phyloP scores from a whole-genome alignment of 2,329 filamentous ascomycete species.

The Fusarium albosuccineum region DNA sequence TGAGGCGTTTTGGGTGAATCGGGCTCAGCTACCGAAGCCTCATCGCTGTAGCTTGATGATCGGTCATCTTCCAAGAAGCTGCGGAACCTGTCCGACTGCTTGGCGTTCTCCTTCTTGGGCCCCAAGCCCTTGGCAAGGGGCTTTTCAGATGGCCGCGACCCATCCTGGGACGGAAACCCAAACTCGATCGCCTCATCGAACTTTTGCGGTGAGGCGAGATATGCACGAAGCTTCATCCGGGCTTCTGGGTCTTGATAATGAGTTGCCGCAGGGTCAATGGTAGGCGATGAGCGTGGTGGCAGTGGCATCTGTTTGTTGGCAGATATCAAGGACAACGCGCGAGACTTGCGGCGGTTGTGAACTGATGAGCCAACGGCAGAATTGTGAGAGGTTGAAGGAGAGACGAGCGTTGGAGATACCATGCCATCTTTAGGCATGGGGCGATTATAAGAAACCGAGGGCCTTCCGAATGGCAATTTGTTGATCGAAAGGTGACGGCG shows the following conservation, averaged over 20 bases:
- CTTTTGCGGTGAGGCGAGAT: conserved; percentile 89
- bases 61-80: conserved; percentile 71
- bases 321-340: conserved; percentile 67
- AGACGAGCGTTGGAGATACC: conserved; percentile 42
- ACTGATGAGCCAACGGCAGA: conserved; percentile 43
- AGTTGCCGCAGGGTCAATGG: conserved; percentile 77
- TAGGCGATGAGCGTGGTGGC: conserved; percentile 38
- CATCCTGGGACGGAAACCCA: conserved; percentile 80
- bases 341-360: conserved; percentile 65
- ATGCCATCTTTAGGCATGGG: conserved; percentile 60
- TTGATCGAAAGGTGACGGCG: conserved; percentile 79
- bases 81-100: conserved; percentile 64
- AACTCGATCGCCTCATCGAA: conserved; percentile 97
- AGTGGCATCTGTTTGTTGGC: conserved; percentile 56
- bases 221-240: conserved; percentile 85
- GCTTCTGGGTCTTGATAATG: conserved; percentile 94
- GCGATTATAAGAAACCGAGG: conserved; percentile 63
- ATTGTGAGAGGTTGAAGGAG: conserved; percentile 40
- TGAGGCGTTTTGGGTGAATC: conserved; percentile 72
- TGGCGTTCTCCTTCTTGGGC: conserved; percentile 47
- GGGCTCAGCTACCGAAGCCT: conserved; percentile 66
- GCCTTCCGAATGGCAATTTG: conserved; percentile 72
- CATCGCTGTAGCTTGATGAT: conserved; percentile 68
- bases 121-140: conserved; percentile 38
- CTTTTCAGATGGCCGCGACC: conserved; percentile 50